Base-by-base conservation (phyloP, 139 green algal genomes). In the Coelastrella sp. region DNA sequence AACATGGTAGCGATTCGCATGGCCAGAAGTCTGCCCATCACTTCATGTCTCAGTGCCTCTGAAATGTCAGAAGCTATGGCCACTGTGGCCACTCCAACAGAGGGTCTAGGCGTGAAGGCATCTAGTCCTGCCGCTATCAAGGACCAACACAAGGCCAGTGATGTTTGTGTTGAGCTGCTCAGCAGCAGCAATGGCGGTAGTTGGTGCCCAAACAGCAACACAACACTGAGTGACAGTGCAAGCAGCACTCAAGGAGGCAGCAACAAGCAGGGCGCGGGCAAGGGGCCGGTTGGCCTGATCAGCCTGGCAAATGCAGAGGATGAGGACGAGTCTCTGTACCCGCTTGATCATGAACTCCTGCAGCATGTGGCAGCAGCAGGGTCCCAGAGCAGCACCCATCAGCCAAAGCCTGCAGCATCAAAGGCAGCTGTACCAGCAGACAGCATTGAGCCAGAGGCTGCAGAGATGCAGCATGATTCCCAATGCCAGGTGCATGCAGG, bases 221-320 rank as follows among this genome's bases (percentile, higher is more conserved):
- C 53, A 6, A n/a, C 34, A 4, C 34, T 82, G 21, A 82, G 75
- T 59, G 75, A 82, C 53, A 82, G 75, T 38, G 53, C 75, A 4
- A 82, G 75, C 75, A 82, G 75, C 53, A 72, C 75, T 3, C 53
- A 23, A 9, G 35, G 6, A 37, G 59, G 59, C 76, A 83, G 23
- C 37, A n/a, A 57, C 57, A 76, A 53, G 4, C 30, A 7, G 9
- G 32, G 78, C 60, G 40, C 19, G 19, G 37, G 38, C 23, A 57
- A 37, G 38, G 48, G n/a, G 34, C 40, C 3, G 8, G 57, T 40
- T 15, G 40, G 40, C 11, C 15, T 84, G 40, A 38, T 37, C 38
- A 84, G 78, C 41, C 60, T 74, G n/a, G 77, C 59, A 60, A 23
- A 48, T 73, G 78, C 41, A 48, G 77, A 68, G 5, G 40, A 50